Percentiles rank a stretch among this genome's conserved stretches.
phyloP scores from a whole-genome alignment of 495 filamentous ascomycete species.

The Parachaetomium inaequale region DNA sequence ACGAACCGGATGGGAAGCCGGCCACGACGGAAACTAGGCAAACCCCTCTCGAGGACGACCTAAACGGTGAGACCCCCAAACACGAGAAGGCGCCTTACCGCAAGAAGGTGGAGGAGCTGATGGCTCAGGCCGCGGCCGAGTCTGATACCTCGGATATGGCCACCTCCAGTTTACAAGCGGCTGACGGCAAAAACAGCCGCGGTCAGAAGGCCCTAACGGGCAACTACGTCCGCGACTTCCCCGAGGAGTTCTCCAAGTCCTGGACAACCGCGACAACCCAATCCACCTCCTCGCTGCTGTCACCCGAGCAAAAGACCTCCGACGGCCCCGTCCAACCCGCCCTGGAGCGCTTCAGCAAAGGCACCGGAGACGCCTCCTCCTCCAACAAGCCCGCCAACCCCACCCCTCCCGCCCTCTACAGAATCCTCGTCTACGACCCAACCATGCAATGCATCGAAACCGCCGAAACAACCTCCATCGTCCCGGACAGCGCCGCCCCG shows the following conservation, averaged over 20 bases:
- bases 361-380: not conserved
- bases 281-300: conserved; percentile 16
- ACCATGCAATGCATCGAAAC: conserved; percentile 56
- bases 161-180: not conserved
- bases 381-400: not conserved
- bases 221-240: conserved; percentile 45
- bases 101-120: conserved; percentile 24
- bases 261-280: conserved; percentile 29
- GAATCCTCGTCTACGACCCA: conserved; percentile 69
- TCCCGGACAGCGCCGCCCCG: conserved; percentile 42
- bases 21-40: not conserved
- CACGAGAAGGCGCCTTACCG: conserved; percentile 21
- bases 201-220: conserved; percentile 33
- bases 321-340: conserved; percentile 34
- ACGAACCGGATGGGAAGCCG: conserved; percentile 23
- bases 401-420: conserved; percentile 54
- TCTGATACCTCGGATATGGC: not conserved
- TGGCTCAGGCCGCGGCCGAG: conserved; percentile 21
- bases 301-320: conserved; percentile 19
- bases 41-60: not conserved
- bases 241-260: conserved; percentile 42
- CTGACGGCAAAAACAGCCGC: not conserved
- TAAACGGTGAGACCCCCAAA: not conserved
- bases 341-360: conserved; percentile 28
- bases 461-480: conserved; percentile 60